Base-by-base conservation (phyloP, 1,139 yeast genomes). In the Kodamaea sp. region DNA sequence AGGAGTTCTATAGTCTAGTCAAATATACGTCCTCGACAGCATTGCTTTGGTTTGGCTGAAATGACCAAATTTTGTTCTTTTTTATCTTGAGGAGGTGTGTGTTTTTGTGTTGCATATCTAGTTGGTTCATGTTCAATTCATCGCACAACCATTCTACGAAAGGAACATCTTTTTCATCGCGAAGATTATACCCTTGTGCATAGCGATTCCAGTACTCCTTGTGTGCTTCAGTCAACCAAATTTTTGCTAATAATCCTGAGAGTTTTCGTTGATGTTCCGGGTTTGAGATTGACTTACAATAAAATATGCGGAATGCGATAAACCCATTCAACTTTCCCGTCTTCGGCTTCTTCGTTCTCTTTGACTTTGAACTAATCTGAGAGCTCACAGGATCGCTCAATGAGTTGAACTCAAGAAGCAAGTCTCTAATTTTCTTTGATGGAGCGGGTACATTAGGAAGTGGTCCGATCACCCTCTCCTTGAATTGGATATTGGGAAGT, bases 241-340 rank as follows among this genome's bases (percentile, higher is more conserved):
- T 47, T 36, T 41, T 49, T 21, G 60, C 65, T 24, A 59, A 43
- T 31, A 37, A 41, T 15, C 34, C 38, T 4, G 66, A 61, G 22
- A 60, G 44, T 34, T 42, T 37, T 29, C 46, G 45, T 38, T 55
- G 70, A 28, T 41, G 43, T 6, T 52, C 45, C 3, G 55, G 47
- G 20, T 53, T 52, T 7, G 40, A 46, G 21, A 52, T 53, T 16
- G 51, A 49, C 38, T 51, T 49, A 10, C 68, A 48, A 38, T 66
- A 63, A 37, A 55, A 66, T 0, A 68, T 46, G 14, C 73, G 41
- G 35, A 56, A 66, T 1, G 70, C 72, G 33, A 63, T 53, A 38
- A 66, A 66, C 0, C 63, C 65, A 41, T 62, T 64, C 2, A 63
- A 38, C 13, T 48, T 47, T 18, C 42, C 43, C 8, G 9, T 24